Percentiles rank a stretch among this genome's conserved stretches.
These are phyloP conservation scores for Agrocybe pediades DNA, from an alignment of 768 basidiomycete species.

Conservation along the genomic window DNA sequence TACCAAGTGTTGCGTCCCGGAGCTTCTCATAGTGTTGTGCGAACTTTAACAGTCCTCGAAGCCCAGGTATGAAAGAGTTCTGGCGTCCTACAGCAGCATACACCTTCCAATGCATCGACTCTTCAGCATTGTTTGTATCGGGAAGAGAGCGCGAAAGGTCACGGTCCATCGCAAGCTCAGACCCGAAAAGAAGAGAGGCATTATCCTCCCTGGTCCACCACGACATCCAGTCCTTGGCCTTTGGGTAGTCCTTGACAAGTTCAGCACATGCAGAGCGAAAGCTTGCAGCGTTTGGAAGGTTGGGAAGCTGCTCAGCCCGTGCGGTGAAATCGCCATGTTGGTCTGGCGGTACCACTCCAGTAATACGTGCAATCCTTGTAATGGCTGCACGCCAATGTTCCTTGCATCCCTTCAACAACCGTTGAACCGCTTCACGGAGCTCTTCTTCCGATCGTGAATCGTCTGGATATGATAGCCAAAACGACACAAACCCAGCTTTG, in stretches of 20 bases:
- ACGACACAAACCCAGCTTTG: conserved; percentile 26
- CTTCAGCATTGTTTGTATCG: conserved; percentile 6
- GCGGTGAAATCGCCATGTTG: conserved; percentile 15
- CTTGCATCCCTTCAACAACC: conserved; percentile 27
- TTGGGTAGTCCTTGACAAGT: conserved; percentile 22
- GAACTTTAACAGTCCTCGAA: conserved; percentile 13
- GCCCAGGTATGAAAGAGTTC: conserved; percentile 21
- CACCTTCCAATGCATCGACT: conserved; percentile 11
- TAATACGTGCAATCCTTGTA: conserved; percentile 24
- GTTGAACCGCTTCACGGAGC: conserved; percentile 9
- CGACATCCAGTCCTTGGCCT: conserved; percentile 22
- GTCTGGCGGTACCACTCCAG: conserved; percentile 20
- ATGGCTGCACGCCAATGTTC: conserved; percentile 30
- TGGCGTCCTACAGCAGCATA: background rate
- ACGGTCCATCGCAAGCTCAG: conserved; percentile 15
- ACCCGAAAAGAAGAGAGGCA: conserved; percentile 8
- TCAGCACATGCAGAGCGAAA: conserved; percentile 4
- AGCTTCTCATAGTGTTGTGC: conserved; percentile 21
- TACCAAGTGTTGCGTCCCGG: conserved; percentile 10
- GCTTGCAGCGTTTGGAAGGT: conserved; percentile 2
- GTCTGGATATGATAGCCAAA: conserved; percentile 15
- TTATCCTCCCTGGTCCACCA: conserved; percentile 27
- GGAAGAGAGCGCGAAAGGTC: conserved; percentile 8
- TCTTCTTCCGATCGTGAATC: conserved; percentile 6
- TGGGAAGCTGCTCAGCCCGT: conserved; percentile 11